phyloP scores from a whole-genome alignment of 371 early-diverging fungal genomes.

The Syncephalastrum racemosum region DNA sequence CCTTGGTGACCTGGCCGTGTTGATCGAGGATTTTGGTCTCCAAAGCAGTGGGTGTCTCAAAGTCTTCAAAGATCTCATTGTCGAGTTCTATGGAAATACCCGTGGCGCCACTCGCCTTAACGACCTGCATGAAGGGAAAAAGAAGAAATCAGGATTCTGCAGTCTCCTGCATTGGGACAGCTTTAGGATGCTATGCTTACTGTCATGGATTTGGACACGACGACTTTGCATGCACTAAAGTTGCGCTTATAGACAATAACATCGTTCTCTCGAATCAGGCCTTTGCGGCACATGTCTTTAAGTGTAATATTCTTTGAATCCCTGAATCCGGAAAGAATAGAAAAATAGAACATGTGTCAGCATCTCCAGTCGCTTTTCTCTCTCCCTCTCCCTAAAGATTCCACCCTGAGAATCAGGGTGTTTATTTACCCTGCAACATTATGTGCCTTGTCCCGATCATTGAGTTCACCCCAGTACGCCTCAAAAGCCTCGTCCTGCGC shows the following conservation, averaged over 20 bases:
- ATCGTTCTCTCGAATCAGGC: conserved; percentile 47
- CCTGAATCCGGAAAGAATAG: conserved; percentile 14
- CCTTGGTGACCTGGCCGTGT: conserved; percentile 47
- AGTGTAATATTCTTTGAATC: conserved; percentile 51
- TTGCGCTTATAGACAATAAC: conserved; percentile 52
- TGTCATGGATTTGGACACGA: conserved; percentile 48
- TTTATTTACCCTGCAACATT: conserved; percentile 49
- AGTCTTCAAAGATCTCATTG: conserved; percentile 44
- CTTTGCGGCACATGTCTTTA: conserved; percentile 55
- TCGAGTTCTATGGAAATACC: conserved; percentile 48
- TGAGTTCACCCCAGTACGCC: conserved; percentile 40
- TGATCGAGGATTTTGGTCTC: conserved; percentile 56
- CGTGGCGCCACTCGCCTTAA: conserved; percentile 45
- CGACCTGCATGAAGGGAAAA: conserved; percentile 28
- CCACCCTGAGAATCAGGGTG: background rate
- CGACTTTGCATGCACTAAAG: conserved; percentile 51
- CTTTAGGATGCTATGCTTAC: conserved; percentile 19
- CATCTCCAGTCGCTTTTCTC: no score
- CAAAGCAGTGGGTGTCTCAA: conserved; percentile 53
- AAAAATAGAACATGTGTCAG: background rate
- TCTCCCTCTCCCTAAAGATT: conserved; percentile 4
- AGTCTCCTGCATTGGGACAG: background rate
- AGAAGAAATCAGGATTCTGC: background rate
- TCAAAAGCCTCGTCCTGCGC: conserved; percentile 39
- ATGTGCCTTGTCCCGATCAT: conserved; percentile 44